Evolutionary conservation across 225 moss, liverwort and hornwort genomes (phyloP).

Genomic region (Bryoerythrophyllum caledonicum): DNA sequence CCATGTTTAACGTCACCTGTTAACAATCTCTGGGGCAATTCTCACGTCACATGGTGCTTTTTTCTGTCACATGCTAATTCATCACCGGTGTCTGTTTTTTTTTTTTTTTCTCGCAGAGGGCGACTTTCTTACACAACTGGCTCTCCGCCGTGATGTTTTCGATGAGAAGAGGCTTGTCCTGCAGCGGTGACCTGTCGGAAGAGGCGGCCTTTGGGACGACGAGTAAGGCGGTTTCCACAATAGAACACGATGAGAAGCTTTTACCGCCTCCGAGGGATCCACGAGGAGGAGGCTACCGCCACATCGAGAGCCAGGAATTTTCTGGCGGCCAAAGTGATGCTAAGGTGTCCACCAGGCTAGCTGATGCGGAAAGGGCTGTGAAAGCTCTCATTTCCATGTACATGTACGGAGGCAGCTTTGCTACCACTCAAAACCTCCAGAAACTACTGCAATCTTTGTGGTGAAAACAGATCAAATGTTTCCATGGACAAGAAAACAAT

Average conservation of each 20-base stretch:
- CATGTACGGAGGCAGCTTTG: constrained; percentile 33
- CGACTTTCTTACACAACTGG: constrained; percentile 51
- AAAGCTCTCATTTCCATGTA: constrained; percentile 45
- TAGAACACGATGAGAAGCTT: constrained; percentile 72
- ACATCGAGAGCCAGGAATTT: constrained; percentile 35
- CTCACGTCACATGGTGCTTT: too few species aligned
- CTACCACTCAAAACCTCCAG: constrained; percentile 37
- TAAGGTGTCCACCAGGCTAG: constrained; percentile 32
- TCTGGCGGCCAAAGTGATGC: constrained; percentile 19
- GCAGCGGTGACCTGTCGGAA: constrained; percentile 25
- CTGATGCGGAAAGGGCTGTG: constrained; percentile 43
- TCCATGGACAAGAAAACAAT: too few species aligned
- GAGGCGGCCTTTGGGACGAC: constrained; percentile 45
- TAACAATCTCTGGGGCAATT: too few species aligned
- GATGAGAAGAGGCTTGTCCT: constrained; percentile 21
- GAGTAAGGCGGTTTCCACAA: constrained; percentile 37
- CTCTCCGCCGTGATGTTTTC: constrained; percentile 43
- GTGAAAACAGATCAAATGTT: background rate
- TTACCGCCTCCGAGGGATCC: constrained; percentile 68
- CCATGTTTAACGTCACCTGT: background rate
- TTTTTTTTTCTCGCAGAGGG: constrained; percentile 34
- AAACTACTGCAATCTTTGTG: constrained; percentile 17
- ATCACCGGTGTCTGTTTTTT: background rate
- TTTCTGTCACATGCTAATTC: constrained; percentile 5
- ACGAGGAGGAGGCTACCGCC: constrained; percentile 48